Conservation (phyloP, 805 yeast genomes). For the Yamadazyma scolyti region DNA sequence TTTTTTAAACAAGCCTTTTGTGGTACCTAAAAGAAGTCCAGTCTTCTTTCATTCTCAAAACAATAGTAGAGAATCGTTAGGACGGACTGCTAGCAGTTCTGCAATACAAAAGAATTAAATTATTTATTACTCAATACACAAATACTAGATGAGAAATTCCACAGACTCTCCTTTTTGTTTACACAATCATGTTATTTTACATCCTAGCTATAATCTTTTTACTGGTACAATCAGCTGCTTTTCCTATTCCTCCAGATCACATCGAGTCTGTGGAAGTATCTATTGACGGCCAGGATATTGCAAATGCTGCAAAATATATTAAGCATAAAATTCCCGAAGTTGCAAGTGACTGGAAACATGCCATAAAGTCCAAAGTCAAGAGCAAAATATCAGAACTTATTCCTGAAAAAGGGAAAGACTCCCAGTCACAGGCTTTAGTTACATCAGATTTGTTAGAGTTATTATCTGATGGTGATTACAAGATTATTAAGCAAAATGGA, state of each 20-base stretch:
- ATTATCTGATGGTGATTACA: conserved; percentile 4
- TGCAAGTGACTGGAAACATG: conserved; percentile 6
- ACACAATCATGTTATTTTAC: no score
- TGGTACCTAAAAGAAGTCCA: conserved; percentile 22
- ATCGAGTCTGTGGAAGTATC: conserved; percentile 15
- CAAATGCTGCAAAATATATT: conserved; percentile 13
- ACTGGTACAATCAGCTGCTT: background rate
- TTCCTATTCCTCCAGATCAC: conserved; percentile 4
- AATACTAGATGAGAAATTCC: no score
- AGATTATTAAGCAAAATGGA: conserved; percentile 4
- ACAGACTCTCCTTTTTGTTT: no score
- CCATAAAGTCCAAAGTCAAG: conserved; percentile 3
- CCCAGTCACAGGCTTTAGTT: background rate
- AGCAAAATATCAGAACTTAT: background rate
- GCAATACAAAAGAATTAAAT: conserved; percentile 13
- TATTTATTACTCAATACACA: no score
- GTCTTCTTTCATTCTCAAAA: conserved; percentile 11
- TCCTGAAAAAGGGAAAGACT: no score
- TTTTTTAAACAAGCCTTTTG: conserved; percentile 36
- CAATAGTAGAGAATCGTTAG: conserved; percentile 24
- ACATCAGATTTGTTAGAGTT: conserved; percentile 2
- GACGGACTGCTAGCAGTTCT: conserved; percentile 15
- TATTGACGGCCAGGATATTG: conserved; percentile 14
- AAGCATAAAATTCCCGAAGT: conserved; percentile 13
- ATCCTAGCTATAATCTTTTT: no score